Conservation (phyloP, 768 basidiomycete species). For the Dendrothele bispora region DNA sequence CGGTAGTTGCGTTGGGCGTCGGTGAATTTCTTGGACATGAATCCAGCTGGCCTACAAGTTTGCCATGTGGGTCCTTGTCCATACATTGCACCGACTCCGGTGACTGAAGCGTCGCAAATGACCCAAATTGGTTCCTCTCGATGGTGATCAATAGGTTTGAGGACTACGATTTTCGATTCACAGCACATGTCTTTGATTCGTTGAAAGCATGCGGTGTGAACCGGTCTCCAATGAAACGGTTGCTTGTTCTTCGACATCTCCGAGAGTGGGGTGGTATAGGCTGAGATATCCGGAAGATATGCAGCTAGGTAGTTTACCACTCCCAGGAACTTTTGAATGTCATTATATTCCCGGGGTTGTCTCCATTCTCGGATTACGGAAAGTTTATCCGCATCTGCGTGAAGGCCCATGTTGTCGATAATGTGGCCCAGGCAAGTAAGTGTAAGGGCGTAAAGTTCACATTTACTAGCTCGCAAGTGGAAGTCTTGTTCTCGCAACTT, state of each 20-base stretch:
- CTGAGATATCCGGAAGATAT: conserved; percentile 34
- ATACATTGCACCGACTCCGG: conserved; percentile 1
- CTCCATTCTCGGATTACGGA: conserved; percentile 30
- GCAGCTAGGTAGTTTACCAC: conserved; percentile 36
- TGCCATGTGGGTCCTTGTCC: conserved; percentile 17
- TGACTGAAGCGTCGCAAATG: background rate
- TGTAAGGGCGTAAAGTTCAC: conserved; percentile 25
- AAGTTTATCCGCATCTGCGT: conserved; percentile 37
- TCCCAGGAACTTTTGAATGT: conserved; percentile 40
- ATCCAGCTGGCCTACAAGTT: conserved; percentile 13
- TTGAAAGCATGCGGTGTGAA: conserved; percentile 22
- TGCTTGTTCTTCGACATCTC: conserved; percentile 24
- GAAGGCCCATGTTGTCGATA: conserved; percentile 37
- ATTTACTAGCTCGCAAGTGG: conserved; percentile 33
- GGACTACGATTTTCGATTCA: conserved; percentile 6
- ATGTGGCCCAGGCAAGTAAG: conserved; percentile 41
- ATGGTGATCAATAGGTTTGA: background rate
- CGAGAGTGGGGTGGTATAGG: conserved; percentile 30
- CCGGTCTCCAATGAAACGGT: conserved; percentile 24
- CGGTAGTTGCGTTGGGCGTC: conserved; percentile 19
- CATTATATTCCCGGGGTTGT: conserved; percentile 29
- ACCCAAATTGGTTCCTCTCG: background rate
- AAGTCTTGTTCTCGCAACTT: conserved; percentile 24
- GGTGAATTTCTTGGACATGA: conserved; percentile 19
- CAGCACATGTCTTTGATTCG: conserved; percentile 11